Percentiles rank a stretch among this genome's conserved stretches.
Evolutionary conservation across 768 basidiomycete genomes (phyloP).

Genomic region (Mycena galopus): DNA sequence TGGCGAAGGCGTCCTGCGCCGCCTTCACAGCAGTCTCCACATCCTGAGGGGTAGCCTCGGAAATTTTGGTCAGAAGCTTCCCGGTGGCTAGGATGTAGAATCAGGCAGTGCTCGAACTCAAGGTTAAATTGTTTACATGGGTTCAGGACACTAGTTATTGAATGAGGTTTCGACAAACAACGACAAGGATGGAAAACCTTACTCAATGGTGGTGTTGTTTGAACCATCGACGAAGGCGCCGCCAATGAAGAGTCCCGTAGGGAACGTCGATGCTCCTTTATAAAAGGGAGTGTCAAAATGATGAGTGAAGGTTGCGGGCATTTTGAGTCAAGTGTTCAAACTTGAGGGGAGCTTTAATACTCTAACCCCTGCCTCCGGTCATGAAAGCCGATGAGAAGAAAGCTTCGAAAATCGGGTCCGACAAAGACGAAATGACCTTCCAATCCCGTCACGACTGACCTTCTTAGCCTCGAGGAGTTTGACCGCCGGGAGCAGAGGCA

Average conservation of each 20-base stretch:
- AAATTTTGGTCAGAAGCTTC: conserved; percentile 67
- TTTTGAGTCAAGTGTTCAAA: too few species aligned
- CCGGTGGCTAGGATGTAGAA: conserved; percentile 65
- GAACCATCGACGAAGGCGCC: conserved; percentile 74
- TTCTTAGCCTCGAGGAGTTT: too few species aligned
- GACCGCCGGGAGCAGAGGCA: too few species aligned
- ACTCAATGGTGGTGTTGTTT: conserved; percentile 77
- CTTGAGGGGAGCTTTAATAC: too few species aligned
- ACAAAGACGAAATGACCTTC: too few species aligned
- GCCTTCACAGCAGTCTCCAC: conserved; percentile 82
- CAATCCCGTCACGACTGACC: too few species aligned
- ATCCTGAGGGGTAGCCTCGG: conserved; percentile 75
- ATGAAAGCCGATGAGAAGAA: too few species aligned
- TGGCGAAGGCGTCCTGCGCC: conserved; percentile 57
- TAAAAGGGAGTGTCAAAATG: conserved; percentile 56
- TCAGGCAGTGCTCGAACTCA: conserved; percentile 7
- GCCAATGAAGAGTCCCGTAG: conserved; percentile 78
- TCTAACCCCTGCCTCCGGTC: too few species aligned
- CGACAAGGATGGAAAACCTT: conserved; percentile 42
- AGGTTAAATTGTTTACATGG: conserved; percentile 52
- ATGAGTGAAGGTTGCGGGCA: conserved; percentile 59
- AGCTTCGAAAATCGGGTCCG: too few species aligned
- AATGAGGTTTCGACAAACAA: neutral
- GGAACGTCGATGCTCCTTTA: conserved; percentile 60
- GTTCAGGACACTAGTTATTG: conserved; percentile 68